A percentile compares a stretch with the other conserved stretches of the same genome.
Conservation (phyloP, 2,329 filamentous ascomycete genomes). For the Xylaria digitata region DNA sequence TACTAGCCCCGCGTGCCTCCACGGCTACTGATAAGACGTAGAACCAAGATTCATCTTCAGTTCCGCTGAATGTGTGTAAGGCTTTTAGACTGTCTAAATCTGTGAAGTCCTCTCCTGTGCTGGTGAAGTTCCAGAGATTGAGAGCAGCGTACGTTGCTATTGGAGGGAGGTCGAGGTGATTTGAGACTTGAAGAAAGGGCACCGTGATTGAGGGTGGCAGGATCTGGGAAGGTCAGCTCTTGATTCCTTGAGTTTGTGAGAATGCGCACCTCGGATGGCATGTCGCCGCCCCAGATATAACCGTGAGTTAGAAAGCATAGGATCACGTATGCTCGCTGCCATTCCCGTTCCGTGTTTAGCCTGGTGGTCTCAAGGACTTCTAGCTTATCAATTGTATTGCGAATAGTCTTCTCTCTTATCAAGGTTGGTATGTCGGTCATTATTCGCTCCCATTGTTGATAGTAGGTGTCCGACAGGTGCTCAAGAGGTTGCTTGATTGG, state of each 20-base stretch:
- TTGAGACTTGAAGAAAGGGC: conserved; percentile 78
- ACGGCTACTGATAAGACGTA: conserved; percentile 90
- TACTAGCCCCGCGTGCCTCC: conserved; percentile 76
- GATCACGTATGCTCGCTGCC: conserved; percentile 75
- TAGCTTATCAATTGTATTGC: conserved; percentile 66
- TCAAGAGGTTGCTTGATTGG: conserved; percentile 69
- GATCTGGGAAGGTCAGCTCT: conserved; percentile 53
- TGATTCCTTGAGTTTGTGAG: background rate
- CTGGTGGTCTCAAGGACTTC: conserved; percentile 68
- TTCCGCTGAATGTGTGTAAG: conserved; percentile 87
- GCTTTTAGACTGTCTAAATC: conserved; percentile 76
- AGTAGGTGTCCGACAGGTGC: conserved; percentile 70
- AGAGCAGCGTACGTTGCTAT: conserved; percentile 91
- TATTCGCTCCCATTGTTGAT: conserved; percentile 73
- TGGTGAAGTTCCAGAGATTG: conserved; percentile 86
- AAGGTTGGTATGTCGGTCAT: conserved; percentile 71
- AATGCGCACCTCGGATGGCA: conserved; percentile 72
- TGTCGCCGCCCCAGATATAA: conserved; percentile 89
- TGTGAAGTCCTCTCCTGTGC: conserved; percentile 64
- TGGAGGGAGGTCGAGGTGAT: conserved; percentile 81
- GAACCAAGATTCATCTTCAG: conserved; percentile 93
- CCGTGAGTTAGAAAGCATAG: conserved; percentile 77
- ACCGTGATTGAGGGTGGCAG: conserved; percentile 81
- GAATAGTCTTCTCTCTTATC: conserved; percentile 69
- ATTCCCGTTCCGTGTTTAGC: conserved; percentile 70